phyloP scores from a whole-genome alignment of 169 alveolate species.

The Eimeria nieschulzi region DNA sequence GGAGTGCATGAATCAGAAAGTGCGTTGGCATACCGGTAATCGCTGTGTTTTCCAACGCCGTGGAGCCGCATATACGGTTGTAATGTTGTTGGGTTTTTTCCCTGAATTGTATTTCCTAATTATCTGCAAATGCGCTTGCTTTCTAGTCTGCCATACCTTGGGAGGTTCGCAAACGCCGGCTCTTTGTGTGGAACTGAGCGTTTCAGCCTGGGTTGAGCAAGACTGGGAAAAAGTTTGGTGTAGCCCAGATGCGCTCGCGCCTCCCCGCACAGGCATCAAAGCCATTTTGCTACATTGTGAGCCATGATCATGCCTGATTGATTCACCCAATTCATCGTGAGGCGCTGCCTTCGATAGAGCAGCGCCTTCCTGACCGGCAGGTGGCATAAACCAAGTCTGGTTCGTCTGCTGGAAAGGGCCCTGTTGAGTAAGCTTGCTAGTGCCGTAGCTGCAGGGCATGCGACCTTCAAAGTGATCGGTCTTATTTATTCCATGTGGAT shows the following conservation, averaged over 20 bases:
- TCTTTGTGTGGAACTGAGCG: neutral
- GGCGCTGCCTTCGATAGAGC: neutral
- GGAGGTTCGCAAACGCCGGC: conserved; percentile 3
- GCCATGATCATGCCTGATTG: neutral
- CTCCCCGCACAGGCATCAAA: neutral
- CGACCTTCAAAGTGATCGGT: neutral
- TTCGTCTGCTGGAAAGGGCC: neutral
- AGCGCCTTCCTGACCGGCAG: conserved; percentile 5
- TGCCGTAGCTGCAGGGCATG: neutral
- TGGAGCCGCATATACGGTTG: conserved; percentile 33
- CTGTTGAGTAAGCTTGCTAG: neutral
- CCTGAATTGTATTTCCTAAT: neutral
- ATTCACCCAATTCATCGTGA: neutral
- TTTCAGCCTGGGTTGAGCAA: conserved; percentile 17
- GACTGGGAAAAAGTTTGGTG: neutral
- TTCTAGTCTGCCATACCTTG: neutral
- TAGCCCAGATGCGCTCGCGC: neutral
- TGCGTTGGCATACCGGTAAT: neutral
- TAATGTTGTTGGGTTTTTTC: neutral
- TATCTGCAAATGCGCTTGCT: neutral
- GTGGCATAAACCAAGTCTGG: conserved; percentile 27
- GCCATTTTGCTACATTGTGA: neutral
- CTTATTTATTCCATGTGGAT: neutral
- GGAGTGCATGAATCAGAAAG: neutral
- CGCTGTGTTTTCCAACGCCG: neutral